phyloP scores from a whole-genome alignment of 331 rosid species.

The Rhamnella rubrinervis region DNA sequence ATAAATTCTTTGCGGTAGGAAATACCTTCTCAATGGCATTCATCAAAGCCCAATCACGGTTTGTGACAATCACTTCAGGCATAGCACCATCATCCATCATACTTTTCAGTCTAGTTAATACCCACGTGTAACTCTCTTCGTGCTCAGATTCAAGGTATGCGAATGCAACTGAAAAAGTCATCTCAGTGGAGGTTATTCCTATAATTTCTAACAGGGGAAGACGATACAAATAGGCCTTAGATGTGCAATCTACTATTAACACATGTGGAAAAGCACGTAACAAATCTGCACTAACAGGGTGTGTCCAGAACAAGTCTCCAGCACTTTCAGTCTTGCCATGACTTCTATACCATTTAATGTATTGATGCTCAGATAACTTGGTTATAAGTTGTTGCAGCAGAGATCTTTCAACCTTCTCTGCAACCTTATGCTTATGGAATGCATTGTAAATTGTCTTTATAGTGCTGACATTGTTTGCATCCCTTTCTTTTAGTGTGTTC shows the following conservation, averaged over 20 bases:
- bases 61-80: background rate
- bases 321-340: background rate
- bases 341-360: background rate
- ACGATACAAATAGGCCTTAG: background rate
- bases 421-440: conserved; percentile 7
- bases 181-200: background rate
- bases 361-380: background rate
- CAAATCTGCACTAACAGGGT: background rate
- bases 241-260: background rate
- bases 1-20: background rate
- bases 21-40: conserved; percentile 4
- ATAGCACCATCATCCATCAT: conserved; percentile 2
- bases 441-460: conserved; percentile 23
- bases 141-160: background rate
- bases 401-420: conserved; percentile 2
- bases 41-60: conserved; percentile 7
- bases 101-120: background rate
- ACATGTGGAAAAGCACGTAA: background rate
- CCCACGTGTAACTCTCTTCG: background rate
- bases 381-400: conserved; percentile 20
- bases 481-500: conserved; percentile 3
- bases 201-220: conserved; percentile 3
- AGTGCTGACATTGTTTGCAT: conserved; percentile 17
- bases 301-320: conserved; percentile 7
- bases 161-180: conserved; percentile 2